A percentile compares a stretch with the other conserved stretches of the same genome.
These are phyloP conservation scores for Leavenworthia alabamica DNA, from an alignment of 345 rosid genomes.

Conservation along the genomic window DNA sequence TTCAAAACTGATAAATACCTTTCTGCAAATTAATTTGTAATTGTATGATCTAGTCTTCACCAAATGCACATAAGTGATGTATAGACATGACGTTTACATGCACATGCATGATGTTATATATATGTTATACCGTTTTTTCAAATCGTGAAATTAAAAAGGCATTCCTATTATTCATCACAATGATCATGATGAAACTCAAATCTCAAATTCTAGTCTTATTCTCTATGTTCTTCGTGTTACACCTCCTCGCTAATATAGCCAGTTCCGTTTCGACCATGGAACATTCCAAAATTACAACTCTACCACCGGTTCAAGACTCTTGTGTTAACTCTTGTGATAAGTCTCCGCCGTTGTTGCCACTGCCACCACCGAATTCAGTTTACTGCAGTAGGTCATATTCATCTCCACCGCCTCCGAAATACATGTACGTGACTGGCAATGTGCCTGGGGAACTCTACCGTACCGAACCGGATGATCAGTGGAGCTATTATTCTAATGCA, in stretches of 20 bases:
- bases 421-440: conserved; percentile 36
- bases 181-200: conserved; percentile 6
- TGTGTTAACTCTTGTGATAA: conserved; percentile 32
- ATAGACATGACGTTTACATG: conserved; percentile 2
- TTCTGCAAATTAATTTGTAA: neutral
- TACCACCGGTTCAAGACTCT: conserved; percentile 27
- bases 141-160: neutral
- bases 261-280: conserved; percentile 7
- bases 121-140: neutral
- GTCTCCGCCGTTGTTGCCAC: conserved; percentile 33
- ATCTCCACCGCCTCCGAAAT: conserved; percentile 47
- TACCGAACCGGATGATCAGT: conserved; percentile 27
- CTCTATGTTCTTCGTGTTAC: conserved; percentile 7
- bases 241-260: conserved; percentile 5
- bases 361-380: conserved; percentile 16
- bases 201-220: neutral
- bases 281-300: conserved; percentile 17
- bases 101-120: conserved; percentile 5
- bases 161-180: neutral
- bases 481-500: conserved; percentile 37
- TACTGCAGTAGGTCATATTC: conserved; percentile 26
- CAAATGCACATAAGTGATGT: conserved; percentile 22
- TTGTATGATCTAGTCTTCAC: conserved; percentile 18
- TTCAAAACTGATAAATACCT: conserved; percentile 17
- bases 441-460: conserved; percentile 44